Base-by-base conservation (phyloP, 192 early-diverging fungal species). In the Backusella tuberculispora region DNA sequence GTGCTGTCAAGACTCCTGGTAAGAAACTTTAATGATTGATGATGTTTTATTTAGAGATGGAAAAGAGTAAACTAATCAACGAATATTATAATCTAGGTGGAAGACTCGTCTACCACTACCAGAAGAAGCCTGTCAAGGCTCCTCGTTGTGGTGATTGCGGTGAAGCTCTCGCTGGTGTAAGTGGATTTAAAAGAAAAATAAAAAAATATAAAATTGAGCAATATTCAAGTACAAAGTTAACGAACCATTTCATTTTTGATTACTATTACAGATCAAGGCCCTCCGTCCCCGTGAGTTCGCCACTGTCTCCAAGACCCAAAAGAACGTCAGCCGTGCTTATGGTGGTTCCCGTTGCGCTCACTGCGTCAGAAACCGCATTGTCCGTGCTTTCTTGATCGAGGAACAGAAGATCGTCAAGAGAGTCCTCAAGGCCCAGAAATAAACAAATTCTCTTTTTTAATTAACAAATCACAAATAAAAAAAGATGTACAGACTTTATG, bases 331-430 rank as follows among this genome's bases (percentile, higher is more conserved):
- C 83, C 95, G 98, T 81, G 93, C 97, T 63, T 99, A 99, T 85
- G 98, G 98, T 86, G 98, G 98, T 73, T 94, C 92, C 80, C 95
- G 96, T 74, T 99, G 96, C 88, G 90, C 87, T 78, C 83, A 85
- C 84, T 98, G 98, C 75, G 83, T 83, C 71, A 81, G 79, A 76
- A 82, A 86, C 86, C 89, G 97, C 79, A 97, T 99, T 87, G 92
- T 99, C 74, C 95, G 97, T 78, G 95, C 96, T 77, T 99, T 99
- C 92, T 90, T 99, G 83, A 95, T 99, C 80, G 97, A 99, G 89
- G 97, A 99, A 91, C 97, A 99, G 91, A 99, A 99, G 95, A 98
- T 99, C 80, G 96, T 99, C 84, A 99, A 99, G 95, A 95, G 93
- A 87, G 95, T 99, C 78, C 90, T 98, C 86, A 99, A 98, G 93